Evolutionary conservation across 2,329 filamentous ascomycete species (phyloP).

Genomic region (Xylaria sp.): DNA sequence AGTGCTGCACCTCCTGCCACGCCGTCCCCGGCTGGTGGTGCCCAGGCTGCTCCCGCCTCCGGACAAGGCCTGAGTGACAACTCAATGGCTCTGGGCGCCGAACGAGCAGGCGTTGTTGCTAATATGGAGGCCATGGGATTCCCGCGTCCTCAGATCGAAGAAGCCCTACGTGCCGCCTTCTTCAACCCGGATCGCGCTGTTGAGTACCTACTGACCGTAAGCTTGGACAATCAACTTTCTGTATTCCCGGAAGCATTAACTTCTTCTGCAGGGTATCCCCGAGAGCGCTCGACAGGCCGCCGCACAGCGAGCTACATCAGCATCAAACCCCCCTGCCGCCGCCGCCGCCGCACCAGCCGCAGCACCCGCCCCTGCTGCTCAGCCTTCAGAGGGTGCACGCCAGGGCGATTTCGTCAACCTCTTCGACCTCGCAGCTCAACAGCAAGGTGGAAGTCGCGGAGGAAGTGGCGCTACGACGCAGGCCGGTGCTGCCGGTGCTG

Average conservation of each 20-base stretch:
- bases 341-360: constrained; percentile 54
- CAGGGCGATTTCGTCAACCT: constrained; percentile 77
- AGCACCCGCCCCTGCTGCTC: constrained; percentile 50
- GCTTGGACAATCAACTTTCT: constrained; percentile 48
- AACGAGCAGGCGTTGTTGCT: constrained; percentile 82
- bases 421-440: constrained; percentile 89
- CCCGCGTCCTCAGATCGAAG: constrained; percentile 85
- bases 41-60: constrained; percentile 57
- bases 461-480: constrained; percentile 57
- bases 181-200: constrained; percentile 98
- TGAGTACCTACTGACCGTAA: constrained; percentile 89
- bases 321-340: constrained; percentile 52
- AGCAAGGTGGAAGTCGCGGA: constrained; percentile 62
- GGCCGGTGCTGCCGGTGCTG: constrained; percentile 58
- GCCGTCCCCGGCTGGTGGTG: constrained; percentile 61
- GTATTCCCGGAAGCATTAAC: constrained; percentile 13
- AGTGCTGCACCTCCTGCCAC: constrained; percentile 63
- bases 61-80: constrained; percentile 72
- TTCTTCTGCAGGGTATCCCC: constrained; percentile 79
- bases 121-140: constrained; percentile 99
- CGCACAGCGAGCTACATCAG: constrained; percentile 61
- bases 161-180: constrained; percentile 94
- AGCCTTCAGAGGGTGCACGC: constrained; percentile 55
- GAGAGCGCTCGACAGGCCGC: constrained; percentile 82
- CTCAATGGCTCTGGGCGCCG: constrained; percentile 85